A percentile compares a stretch with the other conserved stretches of the same genome.
Conservation (phyloP, 164 flowering plant species). For the Vitis cinerea region DNA sequence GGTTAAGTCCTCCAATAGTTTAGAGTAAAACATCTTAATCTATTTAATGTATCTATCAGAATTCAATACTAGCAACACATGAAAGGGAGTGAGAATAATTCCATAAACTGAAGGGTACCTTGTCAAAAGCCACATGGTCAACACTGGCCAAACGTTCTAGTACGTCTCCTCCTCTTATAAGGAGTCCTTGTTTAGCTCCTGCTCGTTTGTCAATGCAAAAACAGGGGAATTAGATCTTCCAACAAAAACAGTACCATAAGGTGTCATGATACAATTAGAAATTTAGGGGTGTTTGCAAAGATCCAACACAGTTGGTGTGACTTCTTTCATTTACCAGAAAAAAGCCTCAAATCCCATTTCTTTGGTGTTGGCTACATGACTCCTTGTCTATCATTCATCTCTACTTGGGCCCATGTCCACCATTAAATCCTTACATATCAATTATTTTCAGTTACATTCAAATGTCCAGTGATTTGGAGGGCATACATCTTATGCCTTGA, state of each 20-base stretch:
- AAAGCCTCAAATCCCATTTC: background rate
- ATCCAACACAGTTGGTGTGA: background rate
- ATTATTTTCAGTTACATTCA: background rate
- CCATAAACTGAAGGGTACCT: slow-evolving; percentile 38
- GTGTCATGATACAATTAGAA: background rate
- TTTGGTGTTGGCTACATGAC: background rate
- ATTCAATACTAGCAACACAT: background rate
- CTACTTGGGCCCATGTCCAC: too few species aligned
- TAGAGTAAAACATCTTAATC: too few species aligned
- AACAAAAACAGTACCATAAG: slow-evolving; percentile 4
- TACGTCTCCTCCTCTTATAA: slow-evolving; percentile 96
- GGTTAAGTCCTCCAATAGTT: background rate
- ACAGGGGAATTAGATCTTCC: slow-evolving; percentile 4
- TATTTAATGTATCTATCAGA: background rate
- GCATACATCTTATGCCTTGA: background rate
- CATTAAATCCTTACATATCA: background rate
- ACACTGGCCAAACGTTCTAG: slow-evolving; percentile 83
- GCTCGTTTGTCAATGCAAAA: slow-evolving; percentile 18
- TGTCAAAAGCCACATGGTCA: slow-evolving; percentile 76
- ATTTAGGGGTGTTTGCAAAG: background rate
- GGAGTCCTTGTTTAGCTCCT: slow-evolving; percentile 96
- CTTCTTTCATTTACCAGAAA: background rate
- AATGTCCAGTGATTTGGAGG: background rate
- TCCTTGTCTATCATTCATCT: too few species aligned
- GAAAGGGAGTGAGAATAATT: slow-evolving; percentile 1